These are phyloP conservation scores for Aspergillus fijiensis DNA, from an alignment of 2,329 filamentous ascomycete species.

Conservation along the genomic window DNA sequence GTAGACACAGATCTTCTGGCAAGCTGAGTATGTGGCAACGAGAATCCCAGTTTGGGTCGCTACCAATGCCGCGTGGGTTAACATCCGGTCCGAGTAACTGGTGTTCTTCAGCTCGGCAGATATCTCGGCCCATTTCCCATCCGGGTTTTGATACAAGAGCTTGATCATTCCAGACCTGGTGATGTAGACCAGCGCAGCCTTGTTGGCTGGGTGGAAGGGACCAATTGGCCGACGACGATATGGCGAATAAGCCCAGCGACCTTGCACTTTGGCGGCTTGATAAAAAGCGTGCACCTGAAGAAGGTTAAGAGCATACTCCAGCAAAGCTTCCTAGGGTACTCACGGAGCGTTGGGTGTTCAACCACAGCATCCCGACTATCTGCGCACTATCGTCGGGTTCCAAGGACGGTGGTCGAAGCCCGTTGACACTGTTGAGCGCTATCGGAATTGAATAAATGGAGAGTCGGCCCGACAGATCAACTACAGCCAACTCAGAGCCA, in stretches of 20 bases:
- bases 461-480: slow-evolving; percentile 77
- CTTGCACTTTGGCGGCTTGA: slow-evolving; percentile 62
- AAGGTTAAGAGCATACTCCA: slow-evolving; percentile 8
- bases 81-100: slow-evolving; percentile 68
- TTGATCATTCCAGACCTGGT: slow-evolving; percentile 72
- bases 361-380: slow-evolving; percentile 84
- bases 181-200: slow-evolving; percentile 73
- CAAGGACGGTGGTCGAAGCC: slow-evolving; percentile 61
- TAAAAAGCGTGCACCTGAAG: slow-evolving; percentile 46
- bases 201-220: slow-evolving; percentile 66
- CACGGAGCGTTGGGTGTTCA: slow-evolving; percentile 59
- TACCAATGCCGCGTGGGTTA: slow-evolving; percentile 75
- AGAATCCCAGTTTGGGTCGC: slow-evolving; percentile 64
- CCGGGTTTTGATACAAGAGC: slow-evolving; percentile 75
- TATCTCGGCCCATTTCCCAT: slow-evolving; percentile 68
- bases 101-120: slow-evolving; percentile 73
- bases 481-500: slow-evolving; percentile 76
- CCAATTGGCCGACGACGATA: slow-evolving; percentile 65
- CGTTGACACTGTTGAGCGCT: slow-evolving; percentile 69
- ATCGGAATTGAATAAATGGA: slow-evolving; percentile 70
- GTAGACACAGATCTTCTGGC: slow-evolving; percentile 71
- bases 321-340: slow-evolving; percentile 24
- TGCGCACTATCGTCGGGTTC: slow-evolving; percentile 71
- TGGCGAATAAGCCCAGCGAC: slow-evolving; percentile 68
- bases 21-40: slow-evolving; percentile 49